Percentiles rank a stretch among this genome's conserved stretches.
Evolutionary conservation across 768 basidiomycete species (phyloP).

Genomic region (Hygrophorus pudorinus): DNA sequence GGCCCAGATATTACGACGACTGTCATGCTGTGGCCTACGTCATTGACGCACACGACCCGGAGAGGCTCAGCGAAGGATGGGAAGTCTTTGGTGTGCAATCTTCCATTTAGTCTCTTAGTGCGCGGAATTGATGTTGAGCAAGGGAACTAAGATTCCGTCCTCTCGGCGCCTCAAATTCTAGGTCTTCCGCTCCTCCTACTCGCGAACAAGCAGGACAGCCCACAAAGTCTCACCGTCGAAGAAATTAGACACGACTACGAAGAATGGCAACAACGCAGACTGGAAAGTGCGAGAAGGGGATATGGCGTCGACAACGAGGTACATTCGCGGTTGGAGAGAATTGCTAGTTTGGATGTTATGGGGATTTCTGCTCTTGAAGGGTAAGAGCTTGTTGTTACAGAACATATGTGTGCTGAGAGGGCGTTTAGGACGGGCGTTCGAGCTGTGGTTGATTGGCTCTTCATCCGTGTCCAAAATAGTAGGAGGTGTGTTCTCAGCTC

Average conservation of each 20-base stretch:
- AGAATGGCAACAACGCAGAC: slow-evolving; percentile 71
- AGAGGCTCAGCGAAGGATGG: slow-evolving; percentile 89
- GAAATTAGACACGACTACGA: slow-evolving; percentile 88
- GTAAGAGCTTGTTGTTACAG: slow-evolving; percentile 31
- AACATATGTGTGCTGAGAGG: background rate
- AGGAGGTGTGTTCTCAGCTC: slow-evolving; percentile 36
- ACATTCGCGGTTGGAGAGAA: slow-evolving; percentile 36
- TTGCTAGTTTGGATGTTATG: slow-evolving; percentile 81
- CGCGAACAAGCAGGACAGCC: slow-evolving; percentile 93
- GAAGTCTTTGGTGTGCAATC: slow-evolving; percentile 80
- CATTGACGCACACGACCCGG: slow-evolving; percentile 86
- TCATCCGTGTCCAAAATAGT: slow-evolving; percentile 88
- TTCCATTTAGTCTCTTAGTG: background rate
- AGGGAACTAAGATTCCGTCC: slow-evolving; percentile 55
- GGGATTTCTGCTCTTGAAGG: slow-evolving; percentile 88
- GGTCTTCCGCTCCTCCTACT: slow-evolving; percentile 84
- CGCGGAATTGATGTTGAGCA: slow-evolving; percentile 9
- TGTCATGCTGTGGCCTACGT: slow-evolving; percentile 96
- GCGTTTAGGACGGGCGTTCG: slow-evolving; percentile 69
- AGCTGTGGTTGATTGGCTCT: slow-evolving; percentile 90
- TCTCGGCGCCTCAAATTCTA: slow-evolving; percentile 83
- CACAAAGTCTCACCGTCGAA: slow-evolving; percentile 70
- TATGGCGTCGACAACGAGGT: slow-evolving; percentile 38
- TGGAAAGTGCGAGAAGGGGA: slow-evolving; percentile 54
- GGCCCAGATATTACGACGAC: slow-evolving; percentile 92